A percentile compares a stretch with the other conserved stretches of the same genome.
Evolutionary conservation across 208 protist species (phyloP).

Genomic region (Borovskyia barvae): DNA sequence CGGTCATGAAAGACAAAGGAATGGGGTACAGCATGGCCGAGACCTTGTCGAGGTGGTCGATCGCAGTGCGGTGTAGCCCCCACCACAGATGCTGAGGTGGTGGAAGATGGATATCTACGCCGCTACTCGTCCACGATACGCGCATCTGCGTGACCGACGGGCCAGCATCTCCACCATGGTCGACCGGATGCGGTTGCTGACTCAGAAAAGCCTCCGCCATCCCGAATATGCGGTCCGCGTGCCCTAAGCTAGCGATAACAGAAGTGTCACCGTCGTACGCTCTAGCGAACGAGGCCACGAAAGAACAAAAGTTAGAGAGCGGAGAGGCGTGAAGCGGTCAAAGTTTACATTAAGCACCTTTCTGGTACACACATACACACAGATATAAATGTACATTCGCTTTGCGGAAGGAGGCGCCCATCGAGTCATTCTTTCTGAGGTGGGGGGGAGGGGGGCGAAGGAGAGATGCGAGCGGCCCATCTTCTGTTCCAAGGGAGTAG

Average conservation of each 20-base stretch:
- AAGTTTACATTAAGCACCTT: too few relatives aligned
- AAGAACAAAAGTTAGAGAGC: too few relatives aligned
- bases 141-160: constrained; percentile 43
- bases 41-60: constrained; percentile 58
- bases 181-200: constrained; percentile 39
- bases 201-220: constrained; percentile 71
- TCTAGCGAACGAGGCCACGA: not conserved
- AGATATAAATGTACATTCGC: too few relatives aligned
- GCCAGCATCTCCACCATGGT: constrained; percentile 33
- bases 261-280: not conserved
- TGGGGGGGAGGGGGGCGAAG: too few relatives aligned
- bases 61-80: constrained; percentile 32
- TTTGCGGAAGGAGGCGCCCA: too few relatives aligned
- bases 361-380: too few relatives aligned
- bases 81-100: constrained; percentile 53
- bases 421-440: too few relatives aligned
- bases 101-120: constrained; percentile 75
- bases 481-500: too few relatives aligned
- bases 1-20: constrained; percentile 43
- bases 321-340: too few relatives aligned
- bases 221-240: too few relatives aligned
- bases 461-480: too few relatives aligned
- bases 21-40: constrained; percentile 57
- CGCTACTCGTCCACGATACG: constrained; percentile 38
- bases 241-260: too few relatives aligned